phyloP scores from a whole-genome alignment of 805 yeast genomes.

The Ogataea thermomethanolica region DNA sequence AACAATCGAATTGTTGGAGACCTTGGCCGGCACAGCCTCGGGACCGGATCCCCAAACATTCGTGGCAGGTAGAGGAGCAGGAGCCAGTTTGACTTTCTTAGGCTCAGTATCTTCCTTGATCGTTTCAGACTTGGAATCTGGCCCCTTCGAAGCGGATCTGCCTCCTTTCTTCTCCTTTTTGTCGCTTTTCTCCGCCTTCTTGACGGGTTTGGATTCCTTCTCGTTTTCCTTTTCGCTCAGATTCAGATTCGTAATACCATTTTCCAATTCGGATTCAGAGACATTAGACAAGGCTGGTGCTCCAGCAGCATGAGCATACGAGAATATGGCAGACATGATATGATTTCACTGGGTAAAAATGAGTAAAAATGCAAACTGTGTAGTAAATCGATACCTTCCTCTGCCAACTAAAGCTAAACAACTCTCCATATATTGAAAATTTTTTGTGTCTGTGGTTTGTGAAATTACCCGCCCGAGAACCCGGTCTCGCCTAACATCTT shows the following conservation, averaged over 20 bases:
- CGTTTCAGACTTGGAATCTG: constrained; percentile 10
- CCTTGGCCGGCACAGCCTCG: constrained; percentile 31
- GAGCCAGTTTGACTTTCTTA: constrained; percentile 42
- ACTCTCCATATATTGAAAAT: constrained; percentile 12
- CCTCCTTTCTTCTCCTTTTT: constrained; percentile 11
- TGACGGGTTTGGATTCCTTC: constrained; percentile 3
- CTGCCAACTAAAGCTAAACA: constrained; percentile 11
- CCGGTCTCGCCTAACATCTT: neutral
- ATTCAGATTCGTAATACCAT: constrained; percentile 12
- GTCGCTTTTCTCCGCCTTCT: constrained; percentile 9
- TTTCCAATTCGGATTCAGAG: constrained; percentile 8
- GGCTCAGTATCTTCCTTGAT: constrained; percentile 22
- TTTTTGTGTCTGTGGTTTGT: constrained; percentile 8
- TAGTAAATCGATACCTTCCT: constrained; percentile 11
- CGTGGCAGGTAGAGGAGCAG: constrained; percentile 62
- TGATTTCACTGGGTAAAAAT: neutral
- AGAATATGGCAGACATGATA: constrained; percentile 27
- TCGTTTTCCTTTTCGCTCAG: constrained; percentile 9
- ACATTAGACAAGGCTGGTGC: constrained; percentile 17
- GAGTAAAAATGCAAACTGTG: constrained; percentile 5
- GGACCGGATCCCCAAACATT: constrained; percentile 56
- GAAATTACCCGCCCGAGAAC: constrained; percentile 6
- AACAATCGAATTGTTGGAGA: constrained; percentile 36
- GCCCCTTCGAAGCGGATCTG: constrained; percentile 6
- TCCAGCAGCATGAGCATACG: constrained; percentile 35